Evolutionary conservation across 2,329 filamentous ascomycete species (phyloP), one percentile per base, ranked within the genome.

Genomic region (Capronia epimyces): DNA sequence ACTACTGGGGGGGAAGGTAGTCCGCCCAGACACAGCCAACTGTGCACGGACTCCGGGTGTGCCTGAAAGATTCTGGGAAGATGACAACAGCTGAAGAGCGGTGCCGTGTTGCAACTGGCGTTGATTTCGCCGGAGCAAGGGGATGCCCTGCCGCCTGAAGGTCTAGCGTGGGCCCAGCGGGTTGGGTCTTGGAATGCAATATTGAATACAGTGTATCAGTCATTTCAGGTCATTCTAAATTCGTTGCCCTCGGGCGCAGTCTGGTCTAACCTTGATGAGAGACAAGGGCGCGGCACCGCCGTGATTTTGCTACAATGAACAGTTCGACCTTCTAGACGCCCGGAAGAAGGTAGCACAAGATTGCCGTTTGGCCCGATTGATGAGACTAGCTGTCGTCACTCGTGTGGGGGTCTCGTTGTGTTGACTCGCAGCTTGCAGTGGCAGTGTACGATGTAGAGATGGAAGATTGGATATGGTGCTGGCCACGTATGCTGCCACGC

Each of bases 401-500:
- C 31, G 53, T 55, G 53, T 37, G 53, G 53, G 49, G 37, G 41
- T 55, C 20, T 36, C 20, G 37, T 51, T 4, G 34, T 37, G 8
- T 20, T 49, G 48, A 46, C 53, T 49, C 37, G 53, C 53, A 55
- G 41, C 39, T 27, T 36, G 49, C 45, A 46, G 52, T 48, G 16
- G 34, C n/a, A 22, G 46, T 43, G 21, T n/a, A 21, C n/a, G 24
- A 49, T 43, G 21, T n/a, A 21, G 20, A 12, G 40, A 49, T 12
- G 39, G 45, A 49, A 53, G 51, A 55, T 43, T 55, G 53, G 53
- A 49, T 39, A 43, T 31, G 16, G 27, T 21, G 39, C 39, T 43
- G 46, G 53, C 53, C 53, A 55, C 53, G 53, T 55, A 55, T 52
- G 42, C 42, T 32, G 34, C 22, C 9, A 39, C 41, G 48, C 48